Conservation (phyloP, 768 basidiomycete genomes). For the Termitomyces sp. region DNA sequence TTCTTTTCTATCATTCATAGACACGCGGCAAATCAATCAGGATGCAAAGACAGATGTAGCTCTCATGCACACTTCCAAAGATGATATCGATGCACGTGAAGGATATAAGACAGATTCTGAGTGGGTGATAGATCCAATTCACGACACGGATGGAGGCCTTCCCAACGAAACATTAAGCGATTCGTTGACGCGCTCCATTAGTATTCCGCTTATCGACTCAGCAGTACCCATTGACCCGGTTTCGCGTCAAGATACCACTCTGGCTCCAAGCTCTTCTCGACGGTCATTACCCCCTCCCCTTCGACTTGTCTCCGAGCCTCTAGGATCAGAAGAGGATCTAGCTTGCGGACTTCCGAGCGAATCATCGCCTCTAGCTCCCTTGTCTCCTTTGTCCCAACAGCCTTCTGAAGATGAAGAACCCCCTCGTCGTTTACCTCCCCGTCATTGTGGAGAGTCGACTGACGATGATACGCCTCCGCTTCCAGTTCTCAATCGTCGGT, state of each 20-base stretch:
- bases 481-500: constrained; percentile 18
- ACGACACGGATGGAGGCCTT: constrained; percentile 6
- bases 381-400: constrained; percentile 1
- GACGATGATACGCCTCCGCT: constrained; percentile 20
- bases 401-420: constrained; percentile 16
- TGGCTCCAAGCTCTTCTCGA: neutral
- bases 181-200: constrained; percentile 13
- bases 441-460: constrained; percentile 10
- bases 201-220: constrained; percentile 8
- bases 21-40: constrained; percentile 12
- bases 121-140: neutral
- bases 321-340: constrained; percentile 24
- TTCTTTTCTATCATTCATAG: constrained; percentile 14
- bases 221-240: constrained; percentile 9
- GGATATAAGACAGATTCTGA: constrained; percentile 12
- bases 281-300: constrained; percentile 21
- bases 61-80: constrained; percentile 13
- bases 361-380: neutral
- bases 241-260: neutral
- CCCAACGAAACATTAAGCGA: constrained; percentile 6
- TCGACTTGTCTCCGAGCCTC: constrained; percentile 25
- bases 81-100: constrained; percentile 11
- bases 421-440: constrained; percentile 15
- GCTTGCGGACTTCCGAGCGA: constrained; percentile 4
- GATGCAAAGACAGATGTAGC: constrained; percentile 2